Percentiles rank a stretch among this genome's conserved stretches.
Evolutionary conservation across 2,329 filamentous ascomycete genomes (phyloP).

Genomic region (Huntiella omanensis): DNA sequence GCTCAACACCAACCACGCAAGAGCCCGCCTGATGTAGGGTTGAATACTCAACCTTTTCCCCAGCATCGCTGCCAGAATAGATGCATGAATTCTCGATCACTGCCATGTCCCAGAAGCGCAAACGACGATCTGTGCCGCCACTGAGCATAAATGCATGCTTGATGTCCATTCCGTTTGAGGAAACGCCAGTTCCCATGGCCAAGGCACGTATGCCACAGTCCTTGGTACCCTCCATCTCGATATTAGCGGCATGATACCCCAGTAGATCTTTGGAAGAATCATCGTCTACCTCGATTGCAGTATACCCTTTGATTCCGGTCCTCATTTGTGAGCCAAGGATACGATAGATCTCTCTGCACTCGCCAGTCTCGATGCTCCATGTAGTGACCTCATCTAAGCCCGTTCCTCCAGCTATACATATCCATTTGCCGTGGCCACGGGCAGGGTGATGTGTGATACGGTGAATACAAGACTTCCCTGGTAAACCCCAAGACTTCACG

Average conservation of each 20-base stretch:
- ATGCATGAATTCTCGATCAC: constrained; percentile 61
- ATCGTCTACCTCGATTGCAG: constrained; percentile 77
- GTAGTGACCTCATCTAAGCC: constrained; percentile 77
- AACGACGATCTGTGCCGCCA: constrained; percentile 72
- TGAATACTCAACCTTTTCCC: constrained; percentile 60
- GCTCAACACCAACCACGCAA: constrained; percentile 49
- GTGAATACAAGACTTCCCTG: constrained; percentile 62
- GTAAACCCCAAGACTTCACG: constrained; percentile 73
- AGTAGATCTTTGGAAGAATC: constrained; percentile 77
- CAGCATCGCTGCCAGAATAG: constrained; percentile 56
- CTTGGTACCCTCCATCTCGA: constrained; percentile 35
- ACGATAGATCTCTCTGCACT: constrained; percentile 79
- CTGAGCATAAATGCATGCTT: constrained; percentile 73
- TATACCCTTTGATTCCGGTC: constrained; percentile 47
- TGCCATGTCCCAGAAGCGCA: constrained; percentile 83
- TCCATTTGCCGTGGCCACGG: constrained; percentile 61
- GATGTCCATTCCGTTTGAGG: constrained; percentile 50
- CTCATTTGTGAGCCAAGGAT: constrained; percentile 20
- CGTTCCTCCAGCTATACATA: constrained; percentile 78
- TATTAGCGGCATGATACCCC: constrained; percentile 58
- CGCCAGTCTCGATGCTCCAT: constrained; percentile 83
- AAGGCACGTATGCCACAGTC: constrained; percentile 60
- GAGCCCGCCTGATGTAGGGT: constrained; percentile 41
- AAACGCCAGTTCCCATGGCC: constrained; percentile 52
- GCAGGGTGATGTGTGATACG: constrained; percentile 61